These are phyloP conservation scores for Neurospora tetraspora DNA, from an alignment of 495 filamentous ascomycete species.

Conservation along the genomic window DNA sequence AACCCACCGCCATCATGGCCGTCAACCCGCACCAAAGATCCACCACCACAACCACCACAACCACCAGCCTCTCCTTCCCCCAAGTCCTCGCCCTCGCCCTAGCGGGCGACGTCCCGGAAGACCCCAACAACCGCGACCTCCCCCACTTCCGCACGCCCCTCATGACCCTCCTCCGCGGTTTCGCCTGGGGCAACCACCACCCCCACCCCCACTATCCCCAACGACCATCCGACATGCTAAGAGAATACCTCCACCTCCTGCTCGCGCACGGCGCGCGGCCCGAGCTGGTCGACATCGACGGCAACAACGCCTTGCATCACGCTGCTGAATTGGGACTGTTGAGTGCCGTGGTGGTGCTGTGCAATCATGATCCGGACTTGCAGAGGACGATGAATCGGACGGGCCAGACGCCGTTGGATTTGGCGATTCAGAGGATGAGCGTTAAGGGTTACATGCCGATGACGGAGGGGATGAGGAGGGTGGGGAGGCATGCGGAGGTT, in stretches of 20 bases:
- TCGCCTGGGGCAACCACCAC: neutral
- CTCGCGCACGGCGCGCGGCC: neutral
- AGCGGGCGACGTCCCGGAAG: neutral
- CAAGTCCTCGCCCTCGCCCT: neutral
- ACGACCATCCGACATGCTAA: neutral
- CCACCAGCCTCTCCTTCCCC: neutral
- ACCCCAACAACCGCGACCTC: slow-evolving; percentile 1
- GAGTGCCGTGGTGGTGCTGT: neutral
- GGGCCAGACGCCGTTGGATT: neutral
- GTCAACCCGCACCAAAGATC: neutral
- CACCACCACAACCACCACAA: neutral
- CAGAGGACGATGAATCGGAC: neutral
- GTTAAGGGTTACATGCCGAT: neutral
- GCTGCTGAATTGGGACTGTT: neutral
- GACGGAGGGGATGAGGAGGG: neutral
- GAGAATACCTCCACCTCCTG: neutral
- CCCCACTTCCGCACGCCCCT: neutral
- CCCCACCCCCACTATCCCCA: neutral
- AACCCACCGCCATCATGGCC: neutral
- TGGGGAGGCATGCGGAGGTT: neutral
- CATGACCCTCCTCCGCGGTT: neutral
- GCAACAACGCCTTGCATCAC: slow-evolving; percentile 3
- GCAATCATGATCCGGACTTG: neutral
- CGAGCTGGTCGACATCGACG: neutral
- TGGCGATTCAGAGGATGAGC: neutral